Base-by-base conservation (phyloP, 2,329 filamentous ascomycete genomes). In the Penicillium sp. region DNA sequence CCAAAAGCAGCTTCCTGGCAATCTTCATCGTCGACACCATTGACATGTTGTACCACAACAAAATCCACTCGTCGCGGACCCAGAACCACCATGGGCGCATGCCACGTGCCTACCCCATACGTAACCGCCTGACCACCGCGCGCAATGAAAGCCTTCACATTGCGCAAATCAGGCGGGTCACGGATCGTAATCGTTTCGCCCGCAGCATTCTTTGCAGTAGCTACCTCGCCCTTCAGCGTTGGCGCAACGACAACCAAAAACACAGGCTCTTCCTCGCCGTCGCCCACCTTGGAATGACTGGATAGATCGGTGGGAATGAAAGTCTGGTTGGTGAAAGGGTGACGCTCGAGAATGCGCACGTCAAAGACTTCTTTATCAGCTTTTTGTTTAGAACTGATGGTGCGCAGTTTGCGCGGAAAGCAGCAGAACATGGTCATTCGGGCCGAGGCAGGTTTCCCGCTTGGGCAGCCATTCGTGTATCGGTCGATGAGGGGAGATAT, bases 161-260 rank as follows among this genome's bases (percentile, higher is more conserved):
- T 83, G 25, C 76, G 74, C 43, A 97, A 72, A 75, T 97, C 92
- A 0, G 95, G 94, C 19, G 92, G 68, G 73, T 82, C 55, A 69
- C 61, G 79, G 60, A 84, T 79, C 0, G 65, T 62, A 16, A 74
- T 61, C 16, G 62, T 67, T 30, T 71, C 65, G 2, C 71, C 71
- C 0, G 56, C 49, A 0, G 68, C 61, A 35, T 68, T 64, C 25
- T 72, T 75, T 26, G 77, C 75, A 2, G 76, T 77, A 1, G 72
- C 71, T 2, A 71, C 70, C 38, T 74, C 65, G 0, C 72, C 75
- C 11, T 85, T 81, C 8, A 92, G 78, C 13, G 87, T 92, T 0
- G 94, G 93, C 19, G 94, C 94, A 22, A 98, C 94, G 65, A 98
- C 86, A 63, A 98, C 90, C 28, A 99, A 84, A 75, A 94, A 97